phyloP scores from a whole-genome alignment of 345 rosid genomes.

The Linum tenue region DNA sequence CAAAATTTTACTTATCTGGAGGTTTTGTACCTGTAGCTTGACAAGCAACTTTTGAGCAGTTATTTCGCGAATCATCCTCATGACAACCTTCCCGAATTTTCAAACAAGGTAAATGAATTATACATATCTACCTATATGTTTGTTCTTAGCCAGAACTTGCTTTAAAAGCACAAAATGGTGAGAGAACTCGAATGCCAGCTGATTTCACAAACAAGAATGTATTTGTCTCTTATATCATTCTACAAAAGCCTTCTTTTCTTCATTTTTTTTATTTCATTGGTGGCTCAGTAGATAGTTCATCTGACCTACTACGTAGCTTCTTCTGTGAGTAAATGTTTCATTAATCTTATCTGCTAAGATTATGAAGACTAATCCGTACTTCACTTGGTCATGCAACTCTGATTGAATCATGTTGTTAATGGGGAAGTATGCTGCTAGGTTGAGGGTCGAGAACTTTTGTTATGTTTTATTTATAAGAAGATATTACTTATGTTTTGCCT shows the following conservation, averaged over 20 bases:
- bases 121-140: neutral
- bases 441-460: neutral
- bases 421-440: too few species aligned
- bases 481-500: neutral
- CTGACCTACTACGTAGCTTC: too few species aligned
- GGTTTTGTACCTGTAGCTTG: slow-evolving; percentile 51
- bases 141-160: neutral
- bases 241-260: neutral
- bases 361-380: too few species aligned
- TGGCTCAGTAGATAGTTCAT: too few species aligned
- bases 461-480: neutral
- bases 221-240: too few species aligned
- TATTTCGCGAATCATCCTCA: slow-evolving; percentile 61
- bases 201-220: too few species aligned
- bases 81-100: slow-evolving; percentile 65
- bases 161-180: neutral
- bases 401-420: neutral
- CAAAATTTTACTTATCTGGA: neutral
- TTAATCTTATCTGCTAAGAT: too few species aligned
- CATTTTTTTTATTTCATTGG: neutral
- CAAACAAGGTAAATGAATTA: slow-evolving; percentile 54
- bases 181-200: too few species aligned
- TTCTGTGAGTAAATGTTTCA: too few species aligned
- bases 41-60: slow-evolving; percentile 61
- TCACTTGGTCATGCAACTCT: neutral